Percentiles rank a stretch among this genome's conserved stretches.
Conservation (phyloP, 208 protist species). For the Jaenimonas drosophilae region DNA sequence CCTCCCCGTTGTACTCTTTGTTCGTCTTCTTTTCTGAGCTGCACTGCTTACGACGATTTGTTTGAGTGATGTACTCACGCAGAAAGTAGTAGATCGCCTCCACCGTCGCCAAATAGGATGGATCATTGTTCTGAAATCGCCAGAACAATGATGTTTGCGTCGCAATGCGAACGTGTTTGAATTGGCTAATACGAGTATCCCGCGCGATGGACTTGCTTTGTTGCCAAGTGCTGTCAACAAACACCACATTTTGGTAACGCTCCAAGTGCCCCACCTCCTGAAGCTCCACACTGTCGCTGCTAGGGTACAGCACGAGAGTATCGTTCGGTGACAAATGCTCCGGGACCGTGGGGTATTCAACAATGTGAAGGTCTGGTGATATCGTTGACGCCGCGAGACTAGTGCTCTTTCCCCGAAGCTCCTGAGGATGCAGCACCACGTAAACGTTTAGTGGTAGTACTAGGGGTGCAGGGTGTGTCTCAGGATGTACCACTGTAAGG, state of each 20-base stretch:
- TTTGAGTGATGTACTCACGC: constrained; percentile 72
- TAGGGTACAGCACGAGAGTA: constrained; percentile 85
- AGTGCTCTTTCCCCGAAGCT: constrained; percentile 89
- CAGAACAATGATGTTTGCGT: constrained; percentile 89
- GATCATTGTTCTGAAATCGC: constrained; percentile 90
- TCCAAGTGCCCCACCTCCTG: constrained; percentile 57
- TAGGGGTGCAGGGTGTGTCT: constrained; percentile 66
- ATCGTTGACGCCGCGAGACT: constrained; percentile 86
- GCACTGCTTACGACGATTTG: constrained; percentile 20
- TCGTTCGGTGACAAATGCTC: constrained; percentile 36
- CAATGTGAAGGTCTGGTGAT: constrained; percentile 77
- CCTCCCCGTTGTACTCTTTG: constrained; percentile 73
- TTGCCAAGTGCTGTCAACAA: constrained; percentile 93
- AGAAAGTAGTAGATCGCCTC: constrained; percentile 95
- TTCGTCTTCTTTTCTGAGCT: not conserved
- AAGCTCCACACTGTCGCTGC: constrained; percentile 57
- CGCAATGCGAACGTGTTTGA: constrained; percentile 78
- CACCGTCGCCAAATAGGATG: constrained; percentile 88
- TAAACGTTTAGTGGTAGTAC: constrained; percentile 74
- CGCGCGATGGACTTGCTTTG: constrained; percentile 84
- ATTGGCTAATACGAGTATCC: constrained; percentile 54
- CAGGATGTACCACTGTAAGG: constrained; percentile 71
- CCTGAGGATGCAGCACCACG: constrained; percentile 81
- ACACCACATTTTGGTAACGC: constrained; percentile 80
- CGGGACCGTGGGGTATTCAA: constrained; percentile 62